phyloP scores from a whole-genome alignment of 164 flowering plant genomes.

The Nelumbo lutea region DNA sequence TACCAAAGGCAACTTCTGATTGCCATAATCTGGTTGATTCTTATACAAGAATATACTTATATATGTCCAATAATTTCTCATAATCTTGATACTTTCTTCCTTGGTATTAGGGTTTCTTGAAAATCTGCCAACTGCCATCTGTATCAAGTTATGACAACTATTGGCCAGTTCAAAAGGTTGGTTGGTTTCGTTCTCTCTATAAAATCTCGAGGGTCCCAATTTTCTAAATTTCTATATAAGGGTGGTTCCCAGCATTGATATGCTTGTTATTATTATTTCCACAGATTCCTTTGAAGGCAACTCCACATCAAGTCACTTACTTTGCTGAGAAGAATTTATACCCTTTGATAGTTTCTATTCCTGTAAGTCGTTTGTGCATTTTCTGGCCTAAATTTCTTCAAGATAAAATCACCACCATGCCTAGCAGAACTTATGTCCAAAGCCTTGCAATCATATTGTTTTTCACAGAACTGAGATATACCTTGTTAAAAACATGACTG shows the following conservation, averaged over 20 bases:
- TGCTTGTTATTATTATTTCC: constrained; percentile 6
- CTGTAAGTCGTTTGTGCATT: constrained; percentile 51
- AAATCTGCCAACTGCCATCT: constrained; percentile 92
- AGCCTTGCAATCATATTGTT: not conserved
- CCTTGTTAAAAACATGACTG: too few relatives aligned
- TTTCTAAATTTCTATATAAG: not conserved
- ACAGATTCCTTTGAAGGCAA: constrained; percentile 87
- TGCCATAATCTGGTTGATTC: not conserved
- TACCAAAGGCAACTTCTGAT: constrained; percentile 10
- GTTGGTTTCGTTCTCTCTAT: constrained; percentile 5
- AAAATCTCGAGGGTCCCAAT: not conserved
- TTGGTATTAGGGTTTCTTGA: constrained; percentile 68
- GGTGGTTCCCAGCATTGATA: not conserved
- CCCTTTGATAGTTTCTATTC: constrained; percentile 87
- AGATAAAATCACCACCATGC: not conserved
- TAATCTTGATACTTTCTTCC: not conserved
- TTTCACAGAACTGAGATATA: too few relatives aligned
- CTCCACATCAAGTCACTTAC: constrained; percentile 98
- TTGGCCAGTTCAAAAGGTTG: constrained; percentile 98
- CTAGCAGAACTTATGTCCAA: not conserved
- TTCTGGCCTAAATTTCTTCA: not conserved
- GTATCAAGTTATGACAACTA: constrained; percentile 72
- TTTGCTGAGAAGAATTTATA: constrained; percentile 90
- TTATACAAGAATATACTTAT: not conserved
- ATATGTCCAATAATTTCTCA: not conserved